Evolutionary conservation across 2,329 filamentous ascomycete species (phyloP).

Genomic region (Penicillium palitans): DNA sequence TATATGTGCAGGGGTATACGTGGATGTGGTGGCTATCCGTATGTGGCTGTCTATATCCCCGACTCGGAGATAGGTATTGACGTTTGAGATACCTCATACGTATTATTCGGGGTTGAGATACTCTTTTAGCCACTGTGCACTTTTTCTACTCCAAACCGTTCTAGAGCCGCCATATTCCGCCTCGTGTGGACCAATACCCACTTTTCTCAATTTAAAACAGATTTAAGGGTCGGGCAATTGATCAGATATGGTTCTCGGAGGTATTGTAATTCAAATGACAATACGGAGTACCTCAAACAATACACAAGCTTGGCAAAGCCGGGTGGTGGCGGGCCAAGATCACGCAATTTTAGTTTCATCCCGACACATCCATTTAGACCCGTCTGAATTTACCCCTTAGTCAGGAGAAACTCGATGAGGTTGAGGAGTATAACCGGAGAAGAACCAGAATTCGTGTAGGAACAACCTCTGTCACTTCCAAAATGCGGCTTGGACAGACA

Average conservation of each 20-base stretch:
- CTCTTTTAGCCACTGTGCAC: not conserved
- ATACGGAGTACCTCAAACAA: not conserved
- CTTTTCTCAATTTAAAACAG: not conserved
- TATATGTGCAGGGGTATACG: not conserved
- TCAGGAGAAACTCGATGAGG: not conserved
- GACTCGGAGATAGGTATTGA: not conserved
- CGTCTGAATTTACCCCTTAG: conserved; percentile 1
- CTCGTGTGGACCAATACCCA: not conserved
- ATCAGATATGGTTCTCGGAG: not conserved
- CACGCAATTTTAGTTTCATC: conserved; percentile 5
- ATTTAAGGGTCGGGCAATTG: not conserved
- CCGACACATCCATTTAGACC: not conserved
- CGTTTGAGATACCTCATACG: not conserved
- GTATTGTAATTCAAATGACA: not conserved
- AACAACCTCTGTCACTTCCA: conserved; percentile 6
- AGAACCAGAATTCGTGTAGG: not conserved
- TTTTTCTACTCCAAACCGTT: not conserved
- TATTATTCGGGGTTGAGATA: not conserved
- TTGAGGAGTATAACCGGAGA: not conserved
- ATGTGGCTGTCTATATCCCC: not conserved
- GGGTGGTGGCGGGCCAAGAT: conserved; percentile 3
- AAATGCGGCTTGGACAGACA: conserved; percentile 19
- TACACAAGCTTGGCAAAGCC: not conserved
- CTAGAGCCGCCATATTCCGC: not conserved
- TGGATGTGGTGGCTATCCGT: no score